A percentile compares a stretch with the other conserved stretches of the same genome.
Evolutionary conservation across 2,329 filamentous ascomycete species (phyloP).

Genomic region (Stemphylium lycopersici): DNA sequence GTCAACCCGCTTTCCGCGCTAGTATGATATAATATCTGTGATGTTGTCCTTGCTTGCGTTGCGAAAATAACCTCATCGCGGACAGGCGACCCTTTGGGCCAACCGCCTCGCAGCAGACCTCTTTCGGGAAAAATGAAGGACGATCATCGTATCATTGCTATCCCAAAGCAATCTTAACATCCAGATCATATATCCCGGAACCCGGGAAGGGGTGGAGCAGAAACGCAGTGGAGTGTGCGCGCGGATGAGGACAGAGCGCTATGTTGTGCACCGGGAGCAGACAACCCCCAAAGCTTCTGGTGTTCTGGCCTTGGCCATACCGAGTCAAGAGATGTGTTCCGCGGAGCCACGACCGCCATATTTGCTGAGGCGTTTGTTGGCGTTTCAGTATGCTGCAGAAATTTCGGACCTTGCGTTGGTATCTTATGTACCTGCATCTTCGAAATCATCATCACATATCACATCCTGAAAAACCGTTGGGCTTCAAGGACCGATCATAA

Average conservation of each 20-base stretch:
- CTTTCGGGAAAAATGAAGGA: too few relatives aligned
- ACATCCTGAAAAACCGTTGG: too few relatives aligned
- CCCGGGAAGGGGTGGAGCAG: slow-evolving; percentile 1
- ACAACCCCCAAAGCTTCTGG: not conserved
- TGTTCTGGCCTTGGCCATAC: slow-evolving; percentile 1
- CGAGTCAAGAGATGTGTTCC: not conserved
- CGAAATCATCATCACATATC: not conserved
- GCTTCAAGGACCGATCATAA: too few relatives aligned
- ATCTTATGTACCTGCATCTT: not conserved
- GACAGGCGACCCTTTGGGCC: too few relatives aligned
- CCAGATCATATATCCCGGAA: not conserved
- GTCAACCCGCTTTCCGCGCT: too few relatives aligned
- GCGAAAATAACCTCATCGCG: too few relatives aligned
- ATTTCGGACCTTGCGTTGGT: not conserved
- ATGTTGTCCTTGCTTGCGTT: too few relatives aligned
- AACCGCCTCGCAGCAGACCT: too few relatives aligned
- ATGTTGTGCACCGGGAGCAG: not conserved
- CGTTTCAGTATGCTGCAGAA: not conserved
- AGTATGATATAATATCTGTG: too few relatives aligned
- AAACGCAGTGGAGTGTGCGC: slow-evolving; percentile 2
- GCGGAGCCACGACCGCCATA: not conserved
- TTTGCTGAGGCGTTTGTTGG: not conserved
- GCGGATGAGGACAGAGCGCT: not conserved
- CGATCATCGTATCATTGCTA: not conserved
- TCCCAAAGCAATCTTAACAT: not conserved